These are phyloP conservation scores for Detonula confervacea DNA, from an alignment of 352 stramenopile species.

Conservation along the genomic window DNA sequence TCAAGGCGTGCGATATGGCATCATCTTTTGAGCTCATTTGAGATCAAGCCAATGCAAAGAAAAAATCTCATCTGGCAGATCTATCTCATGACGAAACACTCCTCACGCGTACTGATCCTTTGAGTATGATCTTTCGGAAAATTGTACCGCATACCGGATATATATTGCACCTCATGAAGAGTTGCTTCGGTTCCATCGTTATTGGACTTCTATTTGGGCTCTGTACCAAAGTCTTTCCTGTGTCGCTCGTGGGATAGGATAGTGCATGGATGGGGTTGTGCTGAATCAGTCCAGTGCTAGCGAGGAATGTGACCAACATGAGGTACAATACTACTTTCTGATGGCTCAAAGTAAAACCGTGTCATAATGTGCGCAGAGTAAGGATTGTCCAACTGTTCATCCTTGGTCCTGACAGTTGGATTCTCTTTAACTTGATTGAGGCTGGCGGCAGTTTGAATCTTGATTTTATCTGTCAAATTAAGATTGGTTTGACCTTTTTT, in stretches of 20 bases:
- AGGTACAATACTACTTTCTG: conserved; percentile 9
- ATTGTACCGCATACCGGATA: conserved; percentile 36
- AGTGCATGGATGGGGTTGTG: conserved; percentile 20
- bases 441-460: conserved; percentile 13
- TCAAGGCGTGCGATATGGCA: too few species aligned
- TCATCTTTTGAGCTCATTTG: conserved; percentile 16
- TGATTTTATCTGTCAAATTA: conserved; percentile 33
- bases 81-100: conserved; percentile 45
- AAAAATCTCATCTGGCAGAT: conserved; percentile 38
- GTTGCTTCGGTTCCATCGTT: not conserved
- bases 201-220: conserved; percentile 14
- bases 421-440: conserved; percentile 26
- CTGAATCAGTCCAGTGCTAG: not conserved
- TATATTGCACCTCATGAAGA: conserved; percentile 44
- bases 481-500: not conserved
- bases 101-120: conserved; percentile 53
- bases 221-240: conserved; percentile 38
- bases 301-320: conserved; percentile 19
- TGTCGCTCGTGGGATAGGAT: conserved; percentile 32
- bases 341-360: conserved; percentile 34
- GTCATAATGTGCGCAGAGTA: conserved; percentile 64
- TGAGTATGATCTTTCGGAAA: conserved; percentile 39
- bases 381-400: conserved; percentile 65
- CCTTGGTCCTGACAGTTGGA: conserved; percentile 46
- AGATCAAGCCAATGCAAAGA: conserved; percentile 59